Evolutionary conservation across 352 stramenopile genomes (phyloP), one percentile per base, ranked within the genome.

Genomic region (Peronospora belbahrii): DNA sequence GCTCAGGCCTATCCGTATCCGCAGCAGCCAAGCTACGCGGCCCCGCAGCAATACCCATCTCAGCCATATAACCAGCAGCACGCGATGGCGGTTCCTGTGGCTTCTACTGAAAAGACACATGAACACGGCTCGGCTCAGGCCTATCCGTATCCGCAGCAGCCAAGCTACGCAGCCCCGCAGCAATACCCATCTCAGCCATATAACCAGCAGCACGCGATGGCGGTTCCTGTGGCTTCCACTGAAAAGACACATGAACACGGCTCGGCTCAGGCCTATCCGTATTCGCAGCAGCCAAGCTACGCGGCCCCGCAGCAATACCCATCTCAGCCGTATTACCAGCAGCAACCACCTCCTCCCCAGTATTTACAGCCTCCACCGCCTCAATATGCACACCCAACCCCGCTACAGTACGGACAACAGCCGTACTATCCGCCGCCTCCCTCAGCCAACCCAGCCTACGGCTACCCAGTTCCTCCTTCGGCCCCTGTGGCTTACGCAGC

Each of bases 241-340:
- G n/a, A n/a, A n/a, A n/a, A n/a, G n/a, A n/a, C 24, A 28, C 24
- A 6, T 28, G 6, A 28, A 9, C 24, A 28, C 1, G 8, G 11
- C 7, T 3, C 7, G 7, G 6, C 24, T 28, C 24, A 28, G 24
- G 6, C 8, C 1, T 28, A 11, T 9, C 24, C 24, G 24, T 11
- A 6, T 28, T 9, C 8, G 24, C 24, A 28, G 24, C 11, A 28
- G 1, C 24, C 24, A 9, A n/a, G n/a, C n/a, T n/a, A n/a, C n/a
- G n/a, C n/a, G n/a, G n/a, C n/a, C n/a, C 27, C 37, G 10, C 47
- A 48, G 28, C 42, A 34, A 20, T 65, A 60, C 35, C 57, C 57
- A 4, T 45, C 62, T 24, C 62, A 71, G 32, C 38, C 48, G n/a
- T 77, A 77, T 20, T 66, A 69, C 41, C 56, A 65, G 42, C 60